Percentiles rank a stretch among this genome's conserved stretches.
Conservation (phyloP, 2,329 filamentous ascomycete species). For the Epichloe brachyelytri region DNA sequence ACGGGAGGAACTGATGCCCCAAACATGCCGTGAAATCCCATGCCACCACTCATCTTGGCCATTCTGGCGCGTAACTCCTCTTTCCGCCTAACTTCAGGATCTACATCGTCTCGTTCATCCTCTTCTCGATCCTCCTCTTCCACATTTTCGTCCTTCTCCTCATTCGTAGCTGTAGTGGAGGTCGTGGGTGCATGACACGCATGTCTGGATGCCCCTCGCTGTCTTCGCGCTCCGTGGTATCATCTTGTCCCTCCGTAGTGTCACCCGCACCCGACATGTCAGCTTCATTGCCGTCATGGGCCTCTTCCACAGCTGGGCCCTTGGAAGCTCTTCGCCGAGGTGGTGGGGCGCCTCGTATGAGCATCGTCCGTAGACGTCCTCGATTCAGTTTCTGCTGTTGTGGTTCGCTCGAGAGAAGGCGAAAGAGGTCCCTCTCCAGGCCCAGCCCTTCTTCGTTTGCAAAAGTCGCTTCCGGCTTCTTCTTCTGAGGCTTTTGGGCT, state of each 20-base stretch:
- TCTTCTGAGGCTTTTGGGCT: slow-evolving; percentile 68
- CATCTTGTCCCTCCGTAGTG: slow-evolving; percentile 48
- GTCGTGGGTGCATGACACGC: slow-evolving; percentile 25
- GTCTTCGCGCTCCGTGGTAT: slow-evolving; percentile 59
- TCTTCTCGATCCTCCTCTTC: slow-evolving; percentile 50
- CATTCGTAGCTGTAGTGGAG: slow-evolving; percentile 27
- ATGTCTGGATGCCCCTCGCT: slow-evolving; percentile 42
- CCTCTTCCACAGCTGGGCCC: slow-evolving; percentile 27
- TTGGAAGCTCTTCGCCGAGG: slow-evolving; percentile 41
- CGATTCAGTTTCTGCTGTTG: slow-evolving; percentile 33
- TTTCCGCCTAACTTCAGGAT: slow-evolving; percentile 73
- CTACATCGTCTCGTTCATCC: slow-evolving; percentile 74
- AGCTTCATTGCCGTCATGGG: slow-evolving; percentile 50
- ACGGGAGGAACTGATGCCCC: slow-evolving; percentile 58
- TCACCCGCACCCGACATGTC: slow-evolving; percentile 53
- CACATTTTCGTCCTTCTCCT: slow-evolving; percentile 42
- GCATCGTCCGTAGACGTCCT: slow-evolving; percentile 38
- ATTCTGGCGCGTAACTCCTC: slow-evolving; percentile 88
- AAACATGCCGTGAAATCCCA: slow-evolving; percentile 95
- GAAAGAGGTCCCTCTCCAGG: slow-evolving; percentile 17
- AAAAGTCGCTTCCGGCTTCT: slow-evolving; percentile 36
- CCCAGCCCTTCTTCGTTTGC: slow-evolving; percentile 16
- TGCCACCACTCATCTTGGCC: slow-evolving; percentile 96
- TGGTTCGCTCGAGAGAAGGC: slow-evolving; percentile 29
- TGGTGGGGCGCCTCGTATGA: slow-evolving; percentile 25